Evolutionary conservation across 1,139 yeast species (phyloP), one percentile per base, ranked within the genome.

Genomic region (Pichia sp.): DNA sequence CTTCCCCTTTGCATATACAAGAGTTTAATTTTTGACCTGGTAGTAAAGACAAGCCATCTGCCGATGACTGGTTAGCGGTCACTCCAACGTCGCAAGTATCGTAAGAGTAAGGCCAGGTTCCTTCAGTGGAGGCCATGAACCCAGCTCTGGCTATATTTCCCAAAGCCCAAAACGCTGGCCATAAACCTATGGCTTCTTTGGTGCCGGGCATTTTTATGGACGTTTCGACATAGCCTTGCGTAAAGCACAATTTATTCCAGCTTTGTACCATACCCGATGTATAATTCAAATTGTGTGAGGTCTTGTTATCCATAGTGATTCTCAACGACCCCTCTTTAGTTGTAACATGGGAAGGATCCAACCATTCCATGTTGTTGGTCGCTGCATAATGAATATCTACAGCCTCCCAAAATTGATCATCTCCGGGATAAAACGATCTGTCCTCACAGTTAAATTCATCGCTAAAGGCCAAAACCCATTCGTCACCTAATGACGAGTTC

Each of bases 81-180:
- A 80, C 80, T 59, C 86, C 86, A 6, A 82, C 79, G 69, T 81
- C 85, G 70, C 85, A 81, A 1, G 76, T 59, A 36, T 79, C 78
- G 62, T 81, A 81, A n/a, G 82, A 68, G 60, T 80, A 81, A 2
- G 85, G 85, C 85, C 86, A 81, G 22, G 80, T 80, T 49, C 85
- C 86, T 40, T 80, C 83, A 8, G 84, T 77, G 13, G 80, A 67
- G n/a, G 83, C 81, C 73, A 76, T 69, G 62, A 77, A 80, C 21
- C 85, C 85, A 1, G 85, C 83, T 63, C 85, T 71, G 22, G 82
- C 85, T 52, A 80, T 66, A 59, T 80, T 80, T 49, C 85, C 85
- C 79, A 80, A 73, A 6, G 83, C 70, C 85, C 85, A 80, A 51
- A 79, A 57, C 63, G 85, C 85, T 0, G 85, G 85, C 85, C 85